Percentiles rank a stretch among this genome's conserved stretches.
Conservation (phyloP, 2,329 filamentous ascomycete species). For the Arthroderma uncinatum region DNA sequence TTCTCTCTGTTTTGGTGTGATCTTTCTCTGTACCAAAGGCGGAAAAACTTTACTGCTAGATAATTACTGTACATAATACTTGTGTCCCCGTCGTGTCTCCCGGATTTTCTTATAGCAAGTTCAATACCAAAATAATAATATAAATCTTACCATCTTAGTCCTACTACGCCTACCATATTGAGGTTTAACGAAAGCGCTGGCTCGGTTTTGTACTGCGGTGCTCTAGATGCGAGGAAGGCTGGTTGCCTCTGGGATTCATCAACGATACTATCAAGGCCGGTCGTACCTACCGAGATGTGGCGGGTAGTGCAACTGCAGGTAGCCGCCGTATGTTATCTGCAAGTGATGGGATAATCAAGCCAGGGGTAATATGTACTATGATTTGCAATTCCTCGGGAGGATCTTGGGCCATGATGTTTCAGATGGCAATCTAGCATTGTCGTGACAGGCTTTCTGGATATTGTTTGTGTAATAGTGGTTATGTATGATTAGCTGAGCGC, state of each 20-base stretch:
- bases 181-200: too few species aligned
- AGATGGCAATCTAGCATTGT: background rate
- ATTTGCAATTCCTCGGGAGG: background rate
- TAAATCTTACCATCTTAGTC: too few species aligned
- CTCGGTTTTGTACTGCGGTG: too few species aligned
- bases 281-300: background rate
- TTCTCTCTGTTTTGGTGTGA: background rate
- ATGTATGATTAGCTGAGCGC: too few species aligned
- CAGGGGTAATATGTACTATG: background rate
- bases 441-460: too few species aligned
- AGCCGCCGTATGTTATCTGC: background rate
- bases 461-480: too few species aligned
- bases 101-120: background rate
- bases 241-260: background rate
- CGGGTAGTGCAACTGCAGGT: background rate
- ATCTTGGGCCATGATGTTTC: background rate
- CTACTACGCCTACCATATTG: too few species aligned
- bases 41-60: background rate
- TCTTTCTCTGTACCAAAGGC: background rate
- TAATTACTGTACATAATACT: background rate
- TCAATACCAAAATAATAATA: too few species aligned
- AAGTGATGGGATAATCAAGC: background rate
- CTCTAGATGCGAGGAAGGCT: background rate
- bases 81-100: background rate
- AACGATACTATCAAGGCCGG: background rate